phyloP scores from a whole-genome alignment of 176 grass and related monocot species.

The Chrysopogon serrulatus region DNA sequence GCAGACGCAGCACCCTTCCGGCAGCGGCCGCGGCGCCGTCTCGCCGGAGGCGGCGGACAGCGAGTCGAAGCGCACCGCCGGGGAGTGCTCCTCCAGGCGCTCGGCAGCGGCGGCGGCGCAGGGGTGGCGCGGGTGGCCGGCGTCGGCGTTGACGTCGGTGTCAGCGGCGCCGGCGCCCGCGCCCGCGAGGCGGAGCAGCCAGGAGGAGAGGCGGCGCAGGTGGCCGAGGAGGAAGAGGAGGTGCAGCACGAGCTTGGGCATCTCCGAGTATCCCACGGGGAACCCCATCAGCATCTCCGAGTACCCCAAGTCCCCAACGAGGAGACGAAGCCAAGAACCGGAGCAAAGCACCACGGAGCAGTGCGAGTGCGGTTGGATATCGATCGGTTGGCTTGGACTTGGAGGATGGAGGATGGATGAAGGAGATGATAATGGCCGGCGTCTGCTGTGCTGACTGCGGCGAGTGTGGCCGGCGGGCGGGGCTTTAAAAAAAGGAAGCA shows the following conservation, averaged over 20 bases:
- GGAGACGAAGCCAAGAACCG: too few species aligned
- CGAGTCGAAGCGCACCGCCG: conserved; percentile 61
- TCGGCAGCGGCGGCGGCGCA: not conserved
- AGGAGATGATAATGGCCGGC: too few species aligned
- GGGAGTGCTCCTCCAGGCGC: conserved; percentile 49
- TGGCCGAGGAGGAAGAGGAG: conserved; percentile 49
- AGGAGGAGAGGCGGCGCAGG: conserved; percentile 48
- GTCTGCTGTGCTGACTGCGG: too few species aligned
- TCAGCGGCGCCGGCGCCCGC: conserved; percentile 41
- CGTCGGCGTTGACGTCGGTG: not conserved
- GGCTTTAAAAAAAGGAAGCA: too few species aligned
- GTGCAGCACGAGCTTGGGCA: conserved; percentile 49
- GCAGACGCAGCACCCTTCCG: conserved; percentile 66
- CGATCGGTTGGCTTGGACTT: too few species aligned
- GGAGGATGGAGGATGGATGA: too few species aligned
- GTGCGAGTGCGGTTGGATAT: too few species aligned
- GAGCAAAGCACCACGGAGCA: too few species aligned
- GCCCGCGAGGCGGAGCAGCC: conserved; percentile 45
- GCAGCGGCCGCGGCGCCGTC: not conserved
- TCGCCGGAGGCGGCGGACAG: not conserved
- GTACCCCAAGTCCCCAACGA: too few species aligned
- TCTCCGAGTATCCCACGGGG: conserved; percentile 54
- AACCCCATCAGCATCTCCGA: conserved; percentile 68
- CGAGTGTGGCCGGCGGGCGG: too few species aligned
- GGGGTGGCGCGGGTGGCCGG: not conserved